Base-by-base conservation (phyloP, 345 rosid species). In the Populus davidiana region DNA sequence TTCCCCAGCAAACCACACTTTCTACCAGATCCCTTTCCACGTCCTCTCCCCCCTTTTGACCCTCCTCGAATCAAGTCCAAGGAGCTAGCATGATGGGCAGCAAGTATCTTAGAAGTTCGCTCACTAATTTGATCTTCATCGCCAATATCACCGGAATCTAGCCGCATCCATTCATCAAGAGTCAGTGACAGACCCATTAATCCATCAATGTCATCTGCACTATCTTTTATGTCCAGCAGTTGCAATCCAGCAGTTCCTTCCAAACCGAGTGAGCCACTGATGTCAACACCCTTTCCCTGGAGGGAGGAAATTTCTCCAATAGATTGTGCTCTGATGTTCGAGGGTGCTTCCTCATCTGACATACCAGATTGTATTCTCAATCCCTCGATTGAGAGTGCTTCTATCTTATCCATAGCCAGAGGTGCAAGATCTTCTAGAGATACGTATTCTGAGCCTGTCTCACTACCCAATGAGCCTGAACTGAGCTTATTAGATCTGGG, bases 361-460 rank as follows among this genome's bases (percentile, higher is more conserved):
- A 94, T 87, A 82, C 95, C 98, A 63, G 98, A 90, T 79, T 93
- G 98, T 83, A 91, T 91, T 86, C 93, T 91, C 85, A 95, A 84
- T 65, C 99, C 99, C 84, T 95, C 99, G 78, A 95, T 84, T 41
- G 98, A 90, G 80, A 95, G 97, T 59, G 97, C 97, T 89, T 95
- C 99, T 72, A 95, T 91, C 88, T 95, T 94, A 84, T 93, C 93
- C 94, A 95, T 89, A 70, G 99, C 99, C 86, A 95, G 83, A 71
- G 98, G 99, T 78, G 99, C 99, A 71, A 95, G 93, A 81, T 95
- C 94, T 85, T 95, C 99, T 36, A 95, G 88, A 79, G 97, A 91
- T 77, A 90, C 98, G 82, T 88, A 94, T 68, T 94, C 98, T 6
- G 91, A 81, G 76, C 83, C 88, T 70, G 80, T 74, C 70, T 82